Evolutionary conservation across 1,284 basidiomycete species (phyloP).

Genomic region (Apiotrichum montevideense): DNA sequence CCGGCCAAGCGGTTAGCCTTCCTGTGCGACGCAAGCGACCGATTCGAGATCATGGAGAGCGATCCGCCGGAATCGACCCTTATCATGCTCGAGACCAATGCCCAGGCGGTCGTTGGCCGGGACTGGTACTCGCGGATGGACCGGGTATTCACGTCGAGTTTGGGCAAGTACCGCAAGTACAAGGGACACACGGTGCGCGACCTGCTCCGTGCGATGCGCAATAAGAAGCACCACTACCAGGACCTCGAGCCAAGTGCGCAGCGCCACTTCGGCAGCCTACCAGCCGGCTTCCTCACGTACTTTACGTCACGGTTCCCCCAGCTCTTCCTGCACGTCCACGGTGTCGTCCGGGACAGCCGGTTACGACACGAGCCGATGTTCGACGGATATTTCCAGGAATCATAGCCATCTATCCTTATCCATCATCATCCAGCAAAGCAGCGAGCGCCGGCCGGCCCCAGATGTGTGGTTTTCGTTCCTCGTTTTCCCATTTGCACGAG

Average conservation of each 20-base stretch:
- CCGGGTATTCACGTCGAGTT: constrained; percentile 80
- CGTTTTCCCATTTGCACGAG: too few relatives aligned
- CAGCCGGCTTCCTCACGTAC: constrained; percentile 85
- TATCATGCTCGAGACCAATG: constrained; percentile 65
- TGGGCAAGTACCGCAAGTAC: constrained; percentile 96
- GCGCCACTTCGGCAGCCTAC: constrained; percentile 77
- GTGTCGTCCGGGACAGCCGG: constrained; percentile 61
- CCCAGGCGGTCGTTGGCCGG: constrained; percentile 61
- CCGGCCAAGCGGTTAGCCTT: constrained; percentile 77
- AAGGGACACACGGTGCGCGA: constrained; percentile 86
- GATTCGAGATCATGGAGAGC: constrained; percentile 94
- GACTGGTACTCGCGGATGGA: constrained; percentile 88
- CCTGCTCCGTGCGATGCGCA: constrained; percentile 81
- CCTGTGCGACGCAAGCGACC: constrained; percentile 92
- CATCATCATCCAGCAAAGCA: too few relatives aligned
- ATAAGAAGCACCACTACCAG: constrained; percentile 99
- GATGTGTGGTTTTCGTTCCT: too few relatives aligned
- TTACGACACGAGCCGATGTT: constrained; percentile 77
- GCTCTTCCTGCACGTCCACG: constrained; percentile 86
- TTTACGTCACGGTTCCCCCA: constrained; percentile 87
- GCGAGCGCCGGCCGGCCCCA: too few relatives aligned
- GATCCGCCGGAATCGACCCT: constrained; percentile 78
- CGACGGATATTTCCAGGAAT: constrained; percentile 60
- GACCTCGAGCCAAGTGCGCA: constrained; percentile 77
- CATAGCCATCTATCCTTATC: neutral